Evolutionary conservation across 1,284 basidiomycete species (phyloP).

Genomic region (Cryptococcus amylolentus): DNA sequence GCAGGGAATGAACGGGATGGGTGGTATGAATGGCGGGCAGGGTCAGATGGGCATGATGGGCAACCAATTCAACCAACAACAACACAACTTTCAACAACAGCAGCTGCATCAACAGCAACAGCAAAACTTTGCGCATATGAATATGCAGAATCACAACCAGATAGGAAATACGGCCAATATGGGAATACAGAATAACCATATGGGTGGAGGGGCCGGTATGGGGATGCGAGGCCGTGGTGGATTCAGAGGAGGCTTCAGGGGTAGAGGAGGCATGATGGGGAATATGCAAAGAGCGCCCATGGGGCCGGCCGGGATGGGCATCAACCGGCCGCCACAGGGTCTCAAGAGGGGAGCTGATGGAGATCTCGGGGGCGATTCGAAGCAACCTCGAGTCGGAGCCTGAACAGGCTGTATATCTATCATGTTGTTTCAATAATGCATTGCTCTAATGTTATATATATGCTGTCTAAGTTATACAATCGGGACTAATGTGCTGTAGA

Average conservation of each 20-base stretch:
- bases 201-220: not conserved
- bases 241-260: not conserved
- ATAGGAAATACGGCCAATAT: conserved; percentile 3
- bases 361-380: conserved; percentile 4
- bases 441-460: not conserved
- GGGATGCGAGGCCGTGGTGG: conserved; percentile 7
- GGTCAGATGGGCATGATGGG: conserved; percentile 3
- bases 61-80: not conserved
- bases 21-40: conserved; percentile 8
- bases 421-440: not conserved
- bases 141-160: conserved; percentile 1
- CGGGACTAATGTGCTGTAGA: not conserved
- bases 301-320: not conserved
- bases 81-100: not conserved
- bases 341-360: conserved; percentile 6
- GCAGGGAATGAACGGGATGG: conserved; percentile 9
- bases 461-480: not conserved
- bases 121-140: not conserved
- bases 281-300: conserved; percentile 1
- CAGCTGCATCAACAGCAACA: conserved; percentile 2
- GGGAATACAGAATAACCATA: not conserved
- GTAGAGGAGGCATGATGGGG: conserved; percentile 1
- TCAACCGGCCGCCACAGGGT: not conserved
- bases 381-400: conserved; percentile 13
- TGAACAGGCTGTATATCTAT: not conserved